Conservation (phyloP, 805 yeast genomes). For the Tanozyma kutaoensis region DNA sequence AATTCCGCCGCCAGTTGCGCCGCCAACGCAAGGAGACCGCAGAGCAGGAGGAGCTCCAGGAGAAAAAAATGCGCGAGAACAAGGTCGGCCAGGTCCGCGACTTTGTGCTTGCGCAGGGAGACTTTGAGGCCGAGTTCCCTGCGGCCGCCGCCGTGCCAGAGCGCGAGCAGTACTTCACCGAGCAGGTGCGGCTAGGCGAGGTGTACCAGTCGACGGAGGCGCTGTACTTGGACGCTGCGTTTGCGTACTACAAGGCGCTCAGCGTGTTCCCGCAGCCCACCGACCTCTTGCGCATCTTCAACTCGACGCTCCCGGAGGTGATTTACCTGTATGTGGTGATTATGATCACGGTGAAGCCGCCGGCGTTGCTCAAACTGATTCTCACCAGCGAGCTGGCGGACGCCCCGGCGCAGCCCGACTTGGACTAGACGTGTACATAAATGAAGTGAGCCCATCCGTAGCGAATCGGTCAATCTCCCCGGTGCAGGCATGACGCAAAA, state of each 20-base stretch:
- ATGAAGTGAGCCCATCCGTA: too few relatives aligned
- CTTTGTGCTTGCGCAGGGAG: conserved; percentile 42
- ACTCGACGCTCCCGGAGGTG: conserved; percentile 72
- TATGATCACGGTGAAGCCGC: conserved; percentile 88
- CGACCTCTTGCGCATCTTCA: conserved; percentile 79
- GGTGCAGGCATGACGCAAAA: too few relatives aligned
- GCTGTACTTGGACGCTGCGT: conserved; percentile 55
- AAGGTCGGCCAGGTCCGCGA: conserved; percentile 48
- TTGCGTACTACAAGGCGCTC: conserved; percentile 86
- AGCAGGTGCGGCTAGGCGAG: conserved; percentile 78
- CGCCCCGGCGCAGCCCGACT: too few relatives aligned
- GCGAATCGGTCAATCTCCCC: too few relatives aligned
- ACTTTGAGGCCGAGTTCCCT: too few relatives aligned
- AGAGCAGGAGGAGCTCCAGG: conserved; percentile 45
- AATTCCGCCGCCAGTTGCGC: conserved; percentile 67
- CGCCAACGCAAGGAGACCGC: conserved; percentile 31
- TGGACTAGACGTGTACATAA: too few relatives aligned
- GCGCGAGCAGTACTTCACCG: conserved; percentile 70
- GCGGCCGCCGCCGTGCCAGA: conserved; percentile 65
- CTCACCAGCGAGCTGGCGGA: too few relatives aligned
- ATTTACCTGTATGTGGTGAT: conserved; percentile 74
- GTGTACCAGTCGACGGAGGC: conserved; percentile 25
- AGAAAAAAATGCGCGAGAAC: conserved; percentile 45
- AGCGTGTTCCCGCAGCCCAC: conserved; percentile 92
- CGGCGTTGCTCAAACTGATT: conserved; percentile 21